Evolutionary conservation across 2,329 filamentous ascomycete species (phyloP).

Genomic region (Xylaria polymorpha): DNA sequence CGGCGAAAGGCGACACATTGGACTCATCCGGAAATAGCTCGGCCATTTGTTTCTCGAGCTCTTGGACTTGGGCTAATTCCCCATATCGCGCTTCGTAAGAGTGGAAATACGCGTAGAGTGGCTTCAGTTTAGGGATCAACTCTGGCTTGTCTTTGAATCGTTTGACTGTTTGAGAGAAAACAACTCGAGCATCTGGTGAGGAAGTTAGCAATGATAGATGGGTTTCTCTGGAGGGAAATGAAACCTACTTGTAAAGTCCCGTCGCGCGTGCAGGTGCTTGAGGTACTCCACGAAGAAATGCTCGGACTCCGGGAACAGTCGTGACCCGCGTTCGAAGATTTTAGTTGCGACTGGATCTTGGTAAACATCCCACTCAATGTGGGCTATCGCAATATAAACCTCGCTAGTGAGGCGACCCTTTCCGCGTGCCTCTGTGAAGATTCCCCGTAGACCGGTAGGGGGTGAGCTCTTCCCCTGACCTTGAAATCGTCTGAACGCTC

Average conservation of each 20-base stretch:
- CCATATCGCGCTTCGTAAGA: conserved; percentile 95
- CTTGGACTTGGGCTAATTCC: conserved; percentile 88
- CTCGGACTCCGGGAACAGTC: conserved; percentile 93
- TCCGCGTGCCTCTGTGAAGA: conserved; percentile 89
- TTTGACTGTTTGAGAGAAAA: conserved; percentile 94
- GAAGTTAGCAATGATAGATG: conserved; percentile 41
- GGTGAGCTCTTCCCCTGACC: conserved; percentile 77
- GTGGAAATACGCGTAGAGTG: conserved; percentile 91
- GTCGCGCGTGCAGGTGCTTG: conserved; percentile 91
- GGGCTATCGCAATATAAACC: conserved; percentile 91
- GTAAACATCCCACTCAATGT: conserved; percentile 96
- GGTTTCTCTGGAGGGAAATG: neutral
- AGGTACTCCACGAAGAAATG: conserved; percentile 94
- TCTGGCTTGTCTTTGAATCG: conserved; percentile 82
- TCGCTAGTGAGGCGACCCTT: conserved; percentile 91
- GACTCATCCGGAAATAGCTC: conserved; percentile 94
- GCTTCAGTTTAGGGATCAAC: conserved; percentile 78
- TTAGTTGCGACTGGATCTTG: conserved; percentile 92
- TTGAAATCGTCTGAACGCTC: conserved; percentile 93
- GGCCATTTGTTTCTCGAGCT: conserved; percentile 91
- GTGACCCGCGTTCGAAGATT: conserved; percentile 94
- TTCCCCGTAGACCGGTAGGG: conserved; percentile 78
- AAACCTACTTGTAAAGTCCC: conserved; percentile 89
- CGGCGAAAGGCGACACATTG: conserved; percentile 77
- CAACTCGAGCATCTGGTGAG: conserved; percentile 83